Conservation (phyloP, 2,329 filamentous ascomycete species). For the Parastagonospora nodorum region DNA sequence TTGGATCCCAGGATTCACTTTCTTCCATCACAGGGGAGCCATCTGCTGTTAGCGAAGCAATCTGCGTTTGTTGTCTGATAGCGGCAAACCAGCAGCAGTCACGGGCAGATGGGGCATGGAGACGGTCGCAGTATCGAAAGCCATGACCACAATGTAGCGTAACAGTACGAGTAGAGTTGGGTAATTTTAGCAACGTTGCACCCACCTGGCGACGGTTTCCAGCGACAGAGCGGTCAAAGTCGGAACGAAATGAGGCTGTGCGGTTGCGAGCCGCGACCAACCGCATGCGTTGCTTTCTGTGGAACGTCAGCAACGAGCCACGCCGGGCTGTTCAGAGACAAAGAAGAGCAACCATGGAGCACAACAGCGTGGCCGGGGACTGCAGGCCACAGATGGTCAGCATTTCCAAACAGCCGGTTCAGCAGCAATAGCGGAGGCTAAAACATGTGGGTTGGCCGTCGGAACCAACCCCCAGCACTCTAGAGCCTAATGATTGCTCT, state of each 20-base stretch:
- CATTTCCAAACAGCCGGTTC: slow-evolving; percentile 4
- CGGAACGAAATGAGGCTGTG: slow-evolving; percentile 38
- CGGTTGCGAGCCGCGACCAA: slow-evolving; percentile 26
- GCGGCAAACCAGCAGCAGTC: slow-evolving; percentile 6
- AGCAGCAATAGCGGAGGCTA: slow-evolving; percentile 23
- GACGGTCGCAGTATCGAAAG: slow-evolving; percentile 1
- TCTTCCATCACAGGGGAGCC: slow-evolving; percentile 9
- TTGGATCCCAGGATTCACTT: slow-evolving; percentile 10
- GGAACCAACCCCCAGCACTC: slow-evolving; percentile 21
- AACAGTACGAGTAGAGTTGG: slow-evolving; percentile 14
- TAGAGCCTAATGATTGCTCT: slow-evolving; percentile 23
- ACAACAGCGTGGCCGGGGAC: slow-evolving; percentile 17
- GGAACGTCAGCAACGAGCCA: slow-evolving; percentile 12
- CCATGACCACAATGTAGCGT: slow-evolving; percentile 23
- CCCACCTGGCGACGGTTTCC: slow-evolving; percentile 36
- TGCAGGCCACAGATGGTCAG: not conserved
- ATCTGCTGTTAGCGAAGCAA: not conserved
- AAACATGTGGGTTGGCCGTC: slow-evolving; percentile 24
- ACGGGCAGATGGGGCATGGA: not conserved
- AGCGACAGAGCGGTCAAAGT: slow-evolving; percentile 41
- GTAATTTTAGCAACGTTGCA: slow-evolving; percentile 36
- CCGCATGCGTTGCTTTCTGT: slow-evolving; percentile 18
- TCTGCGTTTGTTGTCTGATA: not conserved
- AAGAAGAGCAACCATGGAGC: slow-evolving; percentile 6
- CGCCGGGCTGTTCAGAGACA: slow-evolving; percentile 4